These are phyloP conservation scores for Trichosporon faecale DNA, from an alignment of 1,284 basidiomycete genomes.

Conservation along the genomic window DNA sequence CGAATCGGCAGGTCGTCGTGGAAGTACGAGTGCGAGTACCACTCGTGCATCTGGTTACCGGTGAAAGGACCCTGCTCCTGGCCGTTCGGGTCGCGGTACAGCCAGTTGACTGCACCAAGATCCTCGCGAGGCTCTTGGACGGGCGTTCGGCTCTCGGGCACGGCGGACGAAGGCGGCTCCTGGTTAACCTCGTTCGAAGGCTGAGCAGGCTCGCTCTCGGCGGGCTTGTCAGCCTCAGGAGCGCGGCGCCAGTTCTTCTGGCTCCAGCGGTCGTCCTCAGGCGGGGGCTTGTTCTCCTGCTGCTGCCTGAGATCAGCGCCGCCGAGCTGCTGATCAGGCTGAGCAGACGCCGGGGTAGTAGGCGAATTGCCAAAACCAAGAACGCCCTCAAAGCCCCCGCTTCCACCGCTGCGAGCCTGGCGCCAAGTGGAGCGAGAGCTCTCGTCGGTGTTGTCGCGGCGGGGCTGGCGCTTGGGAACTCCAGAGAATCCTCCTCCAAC, in stretches of 20 bases:
- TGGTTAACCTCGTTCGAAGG: neutral
- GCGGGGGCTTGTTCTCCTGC: slow-evolving; percentile 10
- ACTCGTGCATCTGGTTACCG: slow-evolving; percentile 90
- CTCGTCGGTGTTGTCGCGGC: slow-evolving; percentile 17
- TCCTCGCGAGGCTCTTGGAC: slow-evolving; percentile 52
- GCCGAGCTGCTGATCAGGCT: slow-evolving; percentile 4
- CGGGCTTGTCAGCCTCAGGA: slow-evolving; percentile 15
- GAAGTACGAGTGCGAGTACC: slow-evolving; percentile 91
- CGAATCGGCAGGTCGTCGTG: slow-evolving; percentile 78
- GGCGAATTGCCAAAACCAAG: slow-evolving; percentile 43
- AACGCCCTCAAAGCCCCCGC: slow-evolving; percentile 51
- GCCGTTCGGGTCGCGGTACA: slow-evolving; percentile 85
- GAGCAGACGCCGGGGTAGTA: slow-evolving; percentile 16
- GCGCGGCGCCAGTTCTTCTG: slow-evolving; percentile 13
- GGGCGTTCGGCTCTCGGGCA: slow-evolving; percentile 13
- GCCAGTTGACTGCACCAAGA: slow-evolving; percentile 76
- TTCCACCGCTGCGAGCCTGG: slow-evolving; percentile 36
- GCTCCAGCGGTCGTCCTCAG: slow-evolving; percentile 12
- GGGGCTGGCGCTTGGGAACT: slow-evolving; percentile 32
- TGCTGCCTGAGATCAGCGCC: slow-evolving; percentile 8
- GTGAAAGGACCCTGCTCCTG: slow-evolving; percentile 92
- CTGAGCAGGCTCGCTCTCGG: neutral
- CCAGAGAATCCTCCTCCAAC: slow-evolving; percentile 48
- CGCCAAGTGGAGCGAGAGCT: slow-evolving; percentile 40
- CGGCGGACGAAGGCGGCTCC: slow-evolving; percentile 8